Base-by-base conservation (phyloP, 2,329 filamentous ascomycete genomes). In the Fusarium mangiferae region DNA sequence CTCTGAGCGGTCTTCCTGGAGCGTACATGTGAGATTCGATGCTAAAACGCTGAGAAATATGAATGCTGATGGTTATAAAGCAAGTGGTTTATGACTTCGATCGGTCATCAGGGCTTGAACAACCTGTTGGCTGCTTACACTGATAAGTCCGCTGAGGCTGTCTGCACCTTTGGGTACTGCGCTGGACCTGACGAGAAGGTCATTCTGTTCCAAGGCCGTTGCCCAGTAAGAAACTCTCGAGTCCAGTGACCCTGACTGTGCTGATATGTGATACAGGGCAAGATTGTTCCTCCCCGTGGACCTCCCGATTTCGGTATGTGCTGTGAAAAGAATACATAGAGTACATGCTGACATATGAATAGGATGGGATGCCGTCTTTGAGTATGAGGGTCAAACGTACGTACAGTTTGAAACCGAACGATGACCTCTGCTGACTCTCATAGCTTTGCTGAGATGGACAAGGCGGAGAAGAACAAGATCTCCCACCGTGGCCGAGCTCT, bases 361-460 rank as follows among this genome's bases (percentile, higher is more conserved):
- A 97, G 95, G 96, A 51, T 99, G 96, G 96, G 96, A 99, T 82
- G 91, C 96, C 5, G 92, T 97, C 74, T 99, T 99, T 78, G 96
- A 99, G 84, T 96, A 97, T 77, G 89, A 97, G 74, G 95, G 95
- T 46, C 86, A 94, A 84, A 99, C 96, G 85, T 90, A 82, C 80
- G 88, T 46, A 33, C 24, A 18, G 30, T 10, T 24, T n/a, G 11
- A 30, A 51, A 17, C 35, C 1, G 2, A n/a, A n/a, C 1, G 11
- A 18, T 22, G 14, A 59, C 28, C 26, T 30, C 28, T 24, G 54
- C 75, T 78, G 39, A 78, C 66, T 14, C 35, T 49, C 13, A 4
- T 49, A 93, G 90, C 6, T 93, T 97, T 81, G 96, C 96, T 35
- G 96, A 99, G 85, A 99, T 99, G 96, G 93, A 94, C 58, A 95